These are phyloP conservation scores for Taphrina communis DNA, from an alignment of 1,139 yeast species.

Conservation along the genomic window DNA sequence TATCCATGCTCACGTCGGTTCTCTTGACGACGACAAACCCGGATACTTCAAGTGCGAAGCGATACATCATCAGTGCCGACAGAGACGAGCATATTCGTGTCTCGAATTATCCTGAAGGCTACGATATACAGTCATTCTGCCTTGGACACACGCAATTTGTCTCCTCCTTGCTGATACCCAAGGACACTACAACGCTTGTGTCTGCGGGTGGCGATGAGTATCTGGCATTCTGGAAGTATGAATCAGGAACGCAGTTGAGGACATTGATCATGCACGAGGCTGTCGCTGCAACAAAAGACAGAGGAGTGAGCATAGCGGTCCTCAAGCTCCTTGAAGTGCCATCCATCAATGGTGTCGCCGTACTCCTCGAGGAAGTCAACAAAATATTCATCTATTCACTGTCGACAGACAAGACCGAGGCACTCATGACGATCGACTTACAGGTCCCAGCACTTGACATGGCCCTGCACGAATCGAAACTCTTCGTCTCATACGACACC, in stretches of 20 bases:
- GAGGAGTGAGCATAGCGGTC: conserved; percentile 69
- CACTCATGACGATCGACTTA: background rate
- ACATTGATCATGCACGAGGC: conserved; percentile 60
- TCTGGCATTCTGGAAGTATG: conserved; percentile 83
- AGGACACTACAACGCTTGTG: conserved; percentile 59
- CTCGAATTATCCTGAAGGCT: conserved; percentile 80
- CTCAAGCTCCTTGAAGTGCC: conserved; percentile 60
- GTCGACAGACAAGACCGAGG: background rate
- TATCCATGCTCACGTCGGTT: conserved; percentile 88
- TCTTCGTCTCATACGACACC: conserved; percentile 19
- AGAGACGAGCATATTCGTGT: conserved; percentile 95
- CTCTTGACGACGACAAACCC: conserved; percentile 56
- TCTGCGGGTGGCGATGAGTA: conserved; percentile 92
- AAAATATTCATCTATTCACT: conserved; percentile 4
- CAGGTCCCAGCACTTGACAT: conserved; percentile 15
- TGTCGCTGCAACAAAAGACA: conserved; percentile 60
- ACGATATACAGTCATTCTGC: conserved; percentile 77
- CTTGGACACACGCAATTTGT: conserved; percentile 82
- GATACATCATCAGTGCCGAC: conserved; percentile 78
- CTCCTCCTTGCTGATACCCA: conserved; percentile 64
- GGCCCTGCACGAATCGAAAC: background rate
- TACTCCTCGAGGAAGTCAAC: conserved; percentile 7
- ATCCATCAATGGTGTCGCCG: conserved; percentile 34
- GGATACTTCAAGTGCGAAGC: conserved; percentile 51
- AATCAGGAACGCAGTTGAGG: conserved; percentile 56